Conservation (phyloP, 768 basidiomycete species). For the Pleurotus platypus region DNA sequence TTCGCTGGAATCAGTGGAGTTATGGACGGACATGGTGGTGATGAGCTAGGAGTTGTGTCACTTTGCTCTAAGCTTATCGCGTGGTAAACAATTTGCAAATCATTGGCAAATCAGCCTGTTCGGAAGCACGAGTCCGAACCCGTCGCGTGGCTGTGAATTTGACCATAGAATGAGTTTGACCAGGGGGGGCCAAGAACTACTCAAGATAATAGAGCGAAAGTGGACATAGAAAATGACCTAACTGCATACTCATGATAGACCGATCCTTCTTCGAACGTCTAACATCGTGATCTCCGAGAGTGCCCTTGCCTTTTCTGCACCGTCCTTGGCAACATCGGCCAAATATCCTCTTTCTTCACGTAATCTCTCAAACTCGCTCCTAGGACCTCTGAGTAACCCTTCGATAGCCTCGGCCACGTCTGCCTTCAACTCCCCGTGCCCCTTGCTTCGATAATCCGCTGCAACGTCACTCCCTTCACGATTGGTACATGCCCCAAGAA, state of each 20-base stretch:
- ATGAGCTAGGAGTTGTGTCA: neutral
- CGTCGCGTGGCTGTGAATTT: too few species aligned
- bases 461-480: conserved; percentile 44
- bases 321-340: conserved; percentile 54
- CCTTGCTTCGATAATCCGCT: conserved; percentile 44
- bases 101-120: too few species aligned
- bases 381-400: conserved; percentile 58
- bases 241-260: conserved; percentile 26
- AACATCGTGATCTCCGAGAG: conserved; percentile 61
- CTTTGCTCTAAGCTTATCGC: neutral
- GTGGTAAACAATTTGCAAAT: neutral
- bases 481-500: conserved; percentile 71
- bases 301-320: conserved; percentile 59
- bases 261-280: conserved; percentile 66
- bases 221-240: too few species aligned
- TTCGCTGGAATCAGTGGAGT: conserved; percentile 22
- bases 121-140: too few species aligned
- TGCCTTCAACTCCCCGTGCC: conserved; percentile 67
- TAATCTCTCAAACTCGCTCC: conserved; percentile 67
- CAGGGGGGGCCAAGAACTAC: too few species aligned
- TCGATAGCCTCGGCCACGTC: conserved; percentile 75
- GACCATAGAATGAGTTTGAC: too few species aligned
- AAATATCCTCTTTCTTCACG: conserved; percentile 59
- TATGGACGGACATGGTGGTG: too few species aligned
- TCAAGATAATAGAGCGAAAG: too few species aligned